Conservation (phyloP, 495 filamentous ascomycete species). For the Sordaria brevicollis region DNA sequence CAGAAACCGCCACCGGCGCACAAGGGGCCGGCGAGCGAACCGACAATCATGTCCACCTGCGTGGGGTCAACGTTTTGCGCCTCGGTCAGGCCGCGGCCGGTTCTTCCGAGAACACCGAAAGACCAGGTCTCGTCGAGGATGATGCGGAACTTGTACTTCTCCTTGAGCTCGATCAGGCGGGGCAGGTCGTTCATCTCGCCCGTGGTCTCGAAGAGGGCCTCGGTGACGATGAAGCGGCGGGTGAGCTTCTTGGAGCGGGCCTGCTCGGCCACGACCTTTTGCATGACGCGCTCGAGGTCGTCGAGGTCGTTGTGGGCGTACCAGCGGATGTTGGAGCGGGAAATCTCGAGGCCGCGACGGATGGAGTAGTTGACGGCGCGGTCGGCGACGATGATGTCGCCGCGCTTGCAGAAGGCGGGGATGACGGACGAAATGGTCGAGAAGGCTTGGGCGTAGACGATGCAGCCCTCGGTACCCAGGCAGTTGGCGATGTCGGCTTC, state of each 20-base stretch:
- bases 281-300: slow-evolving; percentile 78
- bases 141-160: slow-evolving; percentile 92
- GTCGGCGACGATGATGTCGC: slow-evolving; percentile 98
- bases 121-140: slow-evolving; percentile 97
- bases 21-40: slow-evolving; percentile 79
- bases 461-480: slow-evolving; percentile 75
- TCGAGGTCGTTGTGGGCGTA: slow-evolving; percentile 96
- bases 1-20: slow-evolving; percentile 95
- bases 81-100: slow-evolving; percentile 85
- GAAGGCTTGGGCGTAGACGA: slow-evolving; percentile 92
- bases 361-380: slow-evolving; percentile 89
- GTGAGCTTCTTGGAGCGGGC: slow-evolving; percentile 74
- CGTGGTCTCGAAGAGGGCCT: slow-evolving; percentile 84
- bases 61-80: slow-evolving; percentile 88
- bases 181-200: slow-evolving; percentile 82
- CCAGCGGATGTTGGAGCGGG: slow-evolving; percentile 80
- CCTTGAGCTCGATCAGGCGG: slow-evolving; percentile 78
- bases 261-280: slow-evolving; percentile 78
- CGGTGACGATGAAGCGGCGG: slow-evolving; percentile 89
- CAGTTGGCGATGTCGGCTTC: slow-evolving; percentile 89
- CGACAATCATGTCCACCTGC: slow-evolving; percentile 91
- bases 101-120: slow-evolving; percentile 85
- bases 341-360: slow-evolving; percentile 87
- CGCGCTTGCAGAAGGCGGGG: slow-evolving; percentile 90
- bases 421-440: slow-evolving; percentile 91